phyloP scores from a whole-genome alignment of 164 flowering plant species.

The Hamamelis virginiana region DNA sequence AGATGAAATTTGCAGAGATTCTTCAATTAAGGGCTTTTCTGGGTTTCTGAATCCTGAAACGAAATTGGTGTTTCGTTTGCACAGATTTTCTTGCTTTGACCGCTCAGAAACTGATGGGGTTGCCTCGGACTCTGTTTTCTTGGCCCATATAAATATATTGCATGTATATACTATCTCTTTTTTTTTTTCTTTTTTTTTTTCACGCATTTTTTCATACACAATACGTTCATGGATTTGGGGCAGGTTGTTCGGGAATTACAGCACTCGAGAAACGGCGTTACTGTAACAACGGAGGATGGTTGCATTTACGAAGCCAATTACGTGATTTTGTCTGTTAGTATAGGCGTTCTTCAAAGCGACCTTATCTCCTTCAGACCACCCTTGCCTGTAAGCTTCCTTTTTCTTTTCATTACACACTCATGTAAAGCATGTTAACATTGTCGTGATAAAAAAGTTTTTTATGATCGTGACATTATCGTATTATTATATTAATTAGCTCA shows the following conservation, averaged over 20 bases:
- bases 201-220: too few relatives aligned
- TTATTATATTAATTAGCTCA: too few relatives aligned
- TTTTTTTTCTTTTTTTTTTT: background rate
- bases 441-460: too few relatives aligned
- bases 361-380: constrained; percentile 77
- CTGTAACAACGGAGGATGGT: constrained; percentile 81
- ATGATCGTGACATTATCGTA: too few relatives aligned
- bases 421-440: too few relatives aligned
- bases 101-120: constrained; percentile 14
- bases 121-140: constrained; percentile 1
- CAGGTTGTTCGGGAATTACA: constrained; percentile 90
- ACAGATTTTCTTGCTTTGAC: constrained; percentile 37
- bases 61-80: constrained; percentile 8
- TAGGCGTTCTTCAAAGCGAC: constrained; percentile 90
- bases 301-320: constrained; percentile 69
- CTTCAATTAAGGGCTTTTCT: background rate
- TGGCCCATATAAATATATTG: too few relatives aligned
- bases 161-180: background rate
- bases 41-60: background rate
- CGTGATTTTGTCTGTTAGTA: constrained; percentile 78
- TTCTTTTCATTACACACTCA: constrained; percentile 10
- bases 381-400: constrained; percentile 64
- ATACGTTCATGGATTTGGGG: constrained; percentile 23
- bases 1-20: background rate
- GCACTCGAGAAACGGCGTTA: constrained; percentile 75